Conservation (phyloP, 371 early-diverging fungal species). For the Haplosporangium sp. region DNA sequence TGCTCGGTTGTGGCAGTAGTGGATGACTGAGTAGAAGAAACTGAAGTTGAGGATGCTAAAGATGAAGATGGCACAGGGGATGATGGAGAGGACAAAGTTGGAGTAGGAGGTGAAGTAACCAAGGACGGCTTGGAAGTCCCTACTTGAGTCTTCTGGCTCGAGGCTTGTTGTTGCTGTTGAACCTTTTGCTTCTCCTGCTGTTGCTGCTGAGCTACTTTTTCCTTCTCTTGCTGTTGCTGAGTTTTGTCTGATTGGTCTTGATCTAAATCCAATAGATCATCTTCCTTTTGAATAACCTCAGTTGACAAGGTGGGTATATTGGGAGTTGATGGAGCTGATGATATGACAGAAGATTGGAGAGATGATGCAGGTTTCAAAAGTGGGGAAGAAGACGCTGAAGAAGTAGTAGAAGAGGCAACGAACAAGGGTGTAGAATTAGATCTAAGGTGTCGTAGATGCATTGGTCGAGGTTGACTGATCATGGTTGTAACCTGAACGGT, state of each 20-base stretch:
- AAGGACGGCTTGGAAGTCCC: not conserved
- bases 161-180: conserved; percentile 3
- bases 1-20: conserved; percentile 1
- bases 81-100: not conserved
- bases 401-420: not conserved
- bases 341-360: not conserved
- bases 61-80: not conserved
- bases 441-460: conserved; percentile 21
- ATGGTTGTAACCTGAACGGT: conserved; percentile 34
- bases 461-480: conserved; percentile 38
- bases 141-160: not conserved
- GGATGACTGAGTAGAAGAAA: conserved; percentile 3
- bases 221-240: not conserved
- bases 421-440: conserved; percentile 21
- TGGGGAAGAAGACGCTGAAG: not conserved
- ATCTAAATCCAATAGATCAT: not conserved
- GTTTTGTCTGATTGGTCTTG: not conserved
- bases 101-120: not conserved
- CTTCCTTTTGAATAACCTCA: not conserved
- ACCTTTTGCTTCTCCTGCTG: conserved; percentile 4
- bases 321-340: conserved; percentile 4
- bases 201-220: not conserved
- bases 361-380: not conserved
- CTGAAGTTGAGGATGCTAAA: not conserved
- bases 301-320: conserved; percentile 26